Conservation (phyloP, 192 early-diverging fungal genomes). For the Backusella parvicylindrica region DNA sequence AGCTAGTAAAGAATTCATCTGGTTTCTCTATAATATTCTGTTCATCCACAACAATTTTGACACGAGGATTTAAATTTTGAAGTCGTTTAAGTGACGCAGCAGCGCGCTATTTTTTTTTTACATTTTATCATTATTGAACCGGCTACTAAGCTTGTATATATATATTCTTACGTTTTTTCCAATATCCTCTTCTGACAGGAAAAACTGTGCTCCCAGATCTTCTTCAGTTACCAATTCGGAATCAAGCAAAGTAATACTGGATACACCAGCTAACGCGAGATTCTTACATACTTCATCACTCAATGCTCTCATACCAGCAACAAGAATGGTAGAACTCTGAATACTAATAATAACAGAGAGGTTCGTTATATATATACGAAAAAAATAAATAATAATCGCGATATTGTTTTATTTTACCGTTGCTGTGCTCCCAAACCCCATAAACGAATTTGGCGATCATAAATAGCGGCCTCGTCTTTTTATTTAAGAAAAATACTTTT, state of each 20-base stretch:
- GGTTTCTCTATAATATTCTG: conserved; percentile 39
- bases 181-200: conserved; percentile 56
- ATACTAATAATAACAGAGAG: conserved; percentile 68
- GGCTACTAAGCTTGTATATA: not conserved
- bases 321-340: conserved; percentile 69
- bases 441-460: conserved; percentile 96
- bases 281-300: conserved; percentile 92
- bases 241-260: conserved; percentile 71
- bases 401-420: conserved; percentile 39
- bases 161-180: conserved; percentile 62
- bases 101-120: not conserved
- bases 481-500: too few species aligned
- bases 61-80: conserved; percentile 81
- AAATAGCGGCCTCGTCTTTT: conserved; percentile 86
- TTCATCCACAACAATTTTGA: conserved; percentile 54
- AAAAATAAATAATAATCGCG: too few species aligned
- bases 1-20: conserved; percentile 53
- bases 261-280: conserved; percentile 85
- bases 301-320: conserved; percentile 69
- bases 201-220: conserved; percentile 81
- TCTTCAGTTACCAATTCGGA: conserved; percentile 44
- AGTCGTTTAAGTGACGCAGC: conserved; percentile 58
- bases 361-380: too few species aligned
- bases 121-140: not conserved
- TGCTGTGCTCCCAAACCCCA: conserved; percentile 96